Evolutionary conservation across 768 basidiomycete genomes (phyloP), one percentile per base, ranked within the genome.

Genomic region (Hypholoma sublateritium): DNA sequence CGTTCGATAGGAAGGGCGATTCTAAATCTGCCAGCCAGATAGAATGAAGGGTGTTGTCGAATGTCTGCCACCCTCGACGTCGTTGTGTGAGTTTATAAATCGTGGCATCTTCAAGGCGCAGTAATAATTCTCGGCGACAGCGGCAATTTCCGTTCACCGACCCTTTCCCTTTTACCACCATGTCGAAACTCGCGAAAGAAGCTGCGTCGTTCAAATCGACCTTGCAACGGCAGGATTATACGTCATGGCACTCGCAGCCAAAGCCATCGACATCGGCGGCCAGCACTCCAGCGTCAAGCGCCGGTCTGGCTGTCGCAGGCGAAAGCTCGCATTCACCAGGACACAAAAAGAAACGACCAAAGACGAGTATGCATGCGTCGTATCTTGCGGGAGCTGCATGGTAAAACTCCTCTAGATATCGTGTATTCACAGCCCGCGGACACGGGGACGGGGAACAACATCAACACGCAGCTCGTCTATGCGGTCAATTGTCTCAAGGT

Each of bases 361-460:
- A 87, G 71, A 73, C 82, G 53, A 88, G 87, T 83, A 74, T 64
- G 81, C 73, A 62, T 63, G 34, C 62, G 55, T 61, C 6, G 5
- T 50, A 47, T 28, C 19, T 46, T 45, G 22, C 52, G 46, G 53
- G 48, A 60, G 47, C 22, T 46, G 39, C 17, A 49, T 25, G 22
- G 50, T 58, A 53, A 42, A 60, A 46, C 47, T 58, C 58, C 50
- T 41, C 28, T 65, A 90, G 90, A 83, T 73, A 76, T 91, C 62
- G 89, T 91, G 14, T 92, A 87, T 69, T 91, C 93, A 12, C 93
- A 95, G 69, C 91, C 93, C 14, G 87, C 87, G n/a, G 86, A 93
- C 67, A 91, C 88, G 1, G 89, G 89, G 5, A 83, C 86, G 14
- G 91, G 91, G 9, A 80, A 74, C 51, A 91, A 95, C 76, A 78